Base-by-base conservation (phyloP, 139 green algal genomes). In the Microglena sp. region DNA sequence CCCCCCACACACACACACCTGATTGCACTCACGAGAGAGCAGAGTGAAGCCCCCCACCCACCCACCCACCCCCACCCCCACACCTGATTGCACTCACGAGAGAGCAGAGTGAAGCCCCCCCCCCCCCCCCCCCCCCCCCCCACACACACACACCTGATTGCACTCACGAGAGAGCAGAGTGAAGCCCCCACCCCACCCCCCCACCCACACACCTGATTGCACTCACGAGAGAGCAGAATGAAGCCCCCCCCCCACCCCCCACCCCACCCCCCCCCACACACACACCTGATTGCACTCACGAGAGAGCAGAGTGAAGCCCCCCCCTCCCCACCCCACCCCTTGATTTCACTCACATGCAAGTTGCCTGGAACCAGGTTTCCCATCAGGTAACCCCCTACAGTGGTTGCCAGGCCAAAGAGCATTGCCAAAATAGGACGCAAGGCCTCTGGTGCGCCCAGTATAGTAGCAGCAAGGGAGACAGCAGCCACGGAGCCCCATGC, bases 341-440 rank as follows among this genome's bases (percentile, higher is more conserved):
- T n/a, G n/a, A n/a, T n/a, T n/a, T 27, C n/a, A 30, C 33, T 22
- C 55, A 65, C 66, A 56, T 79, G 72, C 43, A 80, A 55, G 0
- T 5, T 50, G 63, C 75, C 72, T 33, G 78, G 79, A 31, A 86
- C 68, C 18, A 60, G 62, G 64, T 78, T 68, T 30, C 83, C 83
- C 1, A 77, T 36, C 35, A 92, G 55, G 69, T 82, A 88, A 24
- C 85, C 83, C 4, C 71, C 58, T 6, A 92, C 56, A 0, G 85
- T 90, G 32, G 65, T 68, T 0, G 78, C 74, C 46, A 88, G 64
- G 31, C 81, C 72, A 28, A 82, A 81, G 3, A 76, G 76, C 45
- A 86, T 68, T 27, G 75, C 70, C 21, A 72, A 60, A 24, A 60
- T 6, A 6, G 56, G 18, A 22, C 11, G 33, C 71, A 22, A 54